Conservation (phyloP, 2,329 filamentous ascomycete genomes). For the Clonostachys rosea region DNA sequence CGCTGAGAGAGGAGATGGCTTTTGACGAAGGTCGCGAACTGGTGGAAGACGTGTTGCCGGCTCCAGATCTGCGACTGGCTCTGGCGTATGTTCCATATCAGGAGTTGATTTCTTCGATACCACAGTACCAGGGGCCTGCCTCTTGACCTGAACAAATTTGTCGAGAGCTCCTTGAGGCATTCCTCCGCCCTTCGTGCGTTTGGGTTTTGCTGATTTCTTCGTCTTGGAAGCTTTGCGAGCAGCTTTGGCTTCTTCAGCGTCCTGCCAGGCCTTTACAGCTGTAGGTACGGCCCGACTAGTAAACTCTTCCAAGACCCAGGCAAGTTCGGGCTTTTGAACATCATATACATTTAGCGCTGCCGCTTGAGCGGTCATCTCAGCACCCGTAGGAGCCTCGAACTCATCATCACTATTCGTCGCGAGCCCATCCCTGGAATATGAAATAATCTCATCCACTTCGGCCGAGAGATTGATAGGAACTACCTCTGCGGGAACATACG, state of each 20-base stretch:
- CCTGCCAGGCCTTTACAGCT: slow-evolving; percentile 18
- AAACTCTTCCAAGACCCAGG: slow-evolving; percentile 31
- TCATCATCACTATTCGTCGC: slow-evolving; percentile 65
- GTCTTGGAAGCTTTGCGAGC: slow-evolving; percentile 16
- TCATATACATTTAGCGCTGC: slow-evolving; percentile 47
- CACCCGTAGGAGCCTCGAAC: slow-evolving; percentile 28
- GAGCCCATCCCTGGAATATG: slow-evolving; percentile 45
- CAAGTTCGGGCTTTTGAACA: slow-evolving; percentile 54
- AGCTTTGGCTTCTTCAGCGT: slow-evolving; percentile 9
- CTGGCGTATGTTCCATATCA: slow-evolving; percentile 3
- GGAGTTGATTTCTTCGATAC: neutral
- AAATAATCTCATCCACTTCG: slow-evolving; percentile 61
- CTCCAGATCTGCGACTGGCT: too few relatives aligned
- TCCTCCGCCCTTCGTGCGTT: slow-evolving; percentile 7
- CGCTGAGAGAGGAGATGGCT: slow-evolving; percentile 12
- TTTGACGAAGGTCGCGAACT: too few relatives aligned
- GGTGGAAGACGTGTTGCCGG: too few relatives aligned
- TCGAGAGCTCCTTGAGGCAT: slow-evolving; percentile 27
- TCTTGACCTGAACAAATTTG: slow-evolving; percentile 33
- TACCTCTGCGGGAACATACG: slow-evolving; percentile 70
- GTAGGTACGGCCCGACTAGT: slow-evolving; percentile 15
- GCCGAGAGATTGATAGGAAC: slow-evolving; percentile 72
- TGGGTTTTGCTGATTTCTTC: slow-evolving; percentile 15
- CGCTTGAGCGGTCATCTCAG: slow-evolving; percentile 7
- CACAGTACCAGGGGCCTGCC: slow-evolving; percentile 11